Evolutionary conservation across 257 asterid genomes (phyloP).

Genomic region (Solanum chaucha): DNA sequence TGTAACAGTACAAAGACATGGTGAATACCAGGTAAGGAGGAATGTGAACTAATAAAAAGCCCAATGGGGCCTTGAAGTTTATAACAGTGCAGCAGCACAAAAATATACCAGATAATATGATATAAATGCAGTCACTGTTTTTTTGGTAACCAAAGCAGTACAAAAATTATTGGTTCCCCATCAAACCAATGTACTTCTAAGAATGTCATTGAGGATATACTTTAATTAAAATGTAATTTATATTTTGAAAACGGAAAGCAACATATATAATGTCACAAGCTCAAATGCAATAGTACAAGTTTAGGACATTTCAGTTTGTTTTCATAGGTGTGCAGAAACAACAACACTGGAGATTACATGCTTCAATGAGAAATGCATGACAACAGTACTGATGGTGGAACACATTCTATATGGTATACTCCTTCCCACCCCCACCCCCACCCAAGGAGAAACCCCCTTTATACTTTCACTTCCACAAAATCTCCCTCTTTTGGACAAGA

Average conservation of each 20-base stretch:
- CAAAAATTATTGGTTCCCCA: neutral
- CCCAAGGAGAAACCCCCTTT: neutral
- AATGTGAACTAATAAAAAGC: neutral
- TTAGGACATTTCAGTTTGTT: neutral
- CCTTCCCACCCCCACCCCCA: neutral
- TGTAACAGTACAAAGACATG: conserved; percentile 11
- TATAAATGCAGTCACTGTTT: neutral
- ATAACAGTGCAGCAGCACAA: neutral
- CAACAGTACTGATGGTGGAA: neutral
- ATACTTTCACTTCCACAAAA: neutral
- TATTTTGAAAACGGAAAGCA: neutral
- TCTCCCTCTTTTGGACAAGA: neutral
- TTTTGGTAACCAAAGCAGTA: neutral
- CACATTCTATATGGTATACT: neutral
- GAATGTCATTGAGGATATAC: neutral
- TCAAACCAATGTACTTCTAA: neutral
- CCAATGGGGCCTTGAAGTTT: neutral
- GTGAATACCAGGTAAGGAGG: neutral
- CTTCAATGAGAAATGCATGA: neutral
- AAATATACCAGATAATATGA: neutral
- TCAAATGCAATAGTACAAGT: neutral
- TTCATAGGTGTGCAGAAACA: neutral
- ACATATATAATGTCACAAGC: neutral
- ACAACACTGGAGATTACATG: neutral
- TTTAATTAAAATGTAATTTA: neutral